Percentiles rank a stretch among this genome's conserved stretches.
Conservation (phyloP, 768 basidiomycete genomes). For the Strobilomyces confusus region DNA sequence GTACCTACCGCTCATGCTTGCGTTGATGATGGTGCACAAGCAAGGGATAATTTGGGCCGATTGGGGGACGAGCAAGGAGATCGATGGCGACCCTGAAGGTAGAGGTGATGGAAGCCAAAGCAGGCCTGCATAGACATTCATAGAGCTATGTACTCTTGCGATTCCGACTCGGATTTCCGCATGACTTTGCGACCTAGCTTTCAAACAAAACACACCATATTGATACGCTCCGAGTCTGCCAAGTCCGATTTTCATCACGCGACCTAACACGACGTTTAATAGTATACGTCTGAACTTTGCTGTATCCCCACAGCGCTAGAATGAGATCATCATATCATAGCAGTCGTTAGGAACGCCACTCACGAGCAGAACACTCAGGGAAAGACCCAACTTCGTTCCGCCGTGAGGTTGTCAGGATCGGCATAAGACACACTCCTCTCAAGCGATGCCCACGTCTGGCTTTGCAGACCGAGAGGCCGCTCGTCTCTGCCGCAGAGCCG, state of each 20-base stretch:
- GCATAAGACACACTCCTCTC: background rate
- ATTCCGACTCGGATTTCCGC: too few species aligned
- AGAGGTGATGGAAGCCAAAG: background rate
- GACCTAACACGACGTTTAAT: too few species aligned
- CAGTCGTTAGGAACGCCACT: background rate
- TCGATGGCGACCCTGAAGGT: background rate
- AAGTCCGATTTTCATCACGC: background rate
- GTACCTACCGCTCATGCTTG: conserved; percentile 87
- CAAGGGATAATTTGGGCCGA: conserved; percentile 74
- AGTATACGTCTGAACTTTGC: too few species aligned
- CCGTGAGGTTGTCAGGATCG: background rate
- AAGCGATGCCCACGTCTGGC: conserved; percentile 15
- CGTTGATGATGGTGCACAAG: conserved; percentile 94
- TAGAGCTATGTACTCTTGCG: too few species aligned
- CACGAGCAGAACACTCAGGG: background rate
- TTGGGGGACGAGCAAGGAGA: conserved; percentile 34
- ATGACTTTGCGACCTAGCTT: background rate
- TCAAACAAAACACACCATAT: background rate
- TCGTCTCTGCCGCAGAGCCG: conserved; percentile 49
- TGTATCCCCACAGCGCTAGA: background rate
- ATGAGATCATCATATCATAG: background rate
- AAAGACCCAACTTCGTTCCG: background rate
- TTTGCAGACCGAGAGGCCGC: conserved; percentile 30
- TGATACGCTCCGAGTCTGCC: too few species aligned
- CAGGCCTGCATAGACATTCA: background rate